These are phyloP conservation scores for Endothia cerciana DNA, from an alignment of 2,329 filamentous ascomycete genomes.

Conservation along the genomic window DNA sequence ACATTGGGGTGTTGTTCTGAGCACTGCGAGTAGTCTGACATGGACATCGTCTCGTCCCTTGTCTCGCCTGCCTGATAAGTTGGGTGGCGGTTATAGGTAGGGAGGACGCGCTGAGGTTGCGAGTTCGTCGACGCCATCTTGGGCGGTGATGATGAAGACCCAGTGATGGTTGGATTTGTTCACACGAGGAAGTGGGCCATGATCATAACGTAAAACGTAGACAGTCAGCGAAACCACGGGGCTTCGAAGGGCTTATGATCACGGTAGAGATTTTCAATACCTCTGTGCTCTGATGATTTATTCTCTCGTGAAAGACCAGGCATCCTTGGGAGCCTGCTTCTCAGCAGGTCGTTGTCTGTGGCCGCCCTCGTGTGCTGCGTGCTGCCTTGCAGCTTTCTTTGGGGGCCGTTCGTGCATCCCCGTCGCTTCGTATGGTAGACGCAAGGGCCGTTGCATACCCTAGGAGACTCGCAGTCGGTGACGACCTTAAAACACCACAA, in stretches of 20 bases:
- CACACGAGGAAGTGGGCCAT: background rate
- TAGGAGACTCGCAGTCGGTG: background rate
- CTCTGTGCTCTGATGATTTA: background rate
- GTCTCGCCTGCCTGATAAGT: background rate
- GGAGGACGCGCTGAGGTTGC: background rate
- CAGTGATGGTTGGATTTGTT: background rate
- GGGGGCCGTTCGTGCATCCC: background rate
- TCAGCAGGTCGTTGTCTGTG: background rate
- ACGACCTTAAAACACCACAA: background rate
- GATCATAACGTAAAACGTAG: background rate
- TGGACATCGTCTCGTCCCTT: background rate
- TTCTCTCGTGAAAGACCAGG: background rate
- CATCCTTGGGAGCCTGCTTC: background rate
- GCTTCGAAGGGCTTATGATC: background rate
- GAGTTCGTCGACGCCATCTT: background rate
- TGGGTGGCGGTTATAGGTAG: background rate
- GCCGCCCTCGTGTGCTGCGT: background rate
- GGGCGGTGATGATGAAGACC: background rate
- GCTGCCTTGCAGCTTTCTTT: background rate
- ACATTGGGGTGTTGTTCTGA: background rate
- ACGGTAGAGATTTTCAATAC: background rate
- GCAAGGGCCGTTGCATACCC: too few species aligned
- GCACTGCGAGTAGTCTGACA: conserved; percentile 1
- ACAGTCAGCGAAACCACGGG: background rate
- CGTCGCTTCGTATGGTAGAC: too few species aligned